phyloP scores from a whole-genome alignment of 176 grass and related monocot genomes.

The Triticum timopheevii region DNA sequence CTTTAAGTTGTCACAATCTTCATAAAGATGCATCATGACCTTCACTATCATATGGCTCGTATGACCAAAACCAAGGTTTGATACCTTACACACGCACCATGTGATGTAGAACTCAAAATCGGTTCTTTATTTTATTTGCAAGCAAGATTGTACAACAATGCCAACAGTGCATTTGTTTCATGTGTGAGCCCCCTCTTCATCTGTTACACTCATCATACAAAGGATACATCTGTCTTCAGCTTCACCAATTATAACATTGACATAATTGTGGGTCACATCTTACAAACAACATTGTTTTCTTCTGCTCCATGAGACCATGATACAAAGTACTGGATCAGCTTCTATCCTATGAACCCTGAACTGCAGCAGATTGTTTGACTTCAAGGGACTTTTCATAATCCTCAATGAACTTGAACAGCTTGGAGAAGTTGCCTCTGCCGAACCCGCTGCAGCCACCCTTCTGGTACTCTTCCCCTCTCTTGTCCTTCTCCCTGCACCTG shows the following conservation, averaged over 20 bases:
- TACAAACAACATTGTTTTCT: neutral
- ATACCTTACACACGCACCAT: neutral
- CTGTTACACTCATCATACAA: slow-evolving; percentile 7
- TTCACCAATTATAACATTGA: neutral
- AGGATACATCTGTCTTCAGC: neutral
- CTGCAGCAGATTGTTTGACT: slow-evolving; percentile 42
- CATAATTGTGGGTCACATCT: neutral
- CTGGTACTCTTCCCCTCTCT: slow-evolving; percentile 59
- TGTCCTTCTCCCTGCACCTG: slow-evolving; percentile 82
- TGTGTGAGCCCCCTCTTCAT: neutral
- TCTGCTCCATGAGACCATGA: slow-evolving; percentile 18
- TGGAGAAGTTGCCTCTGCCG: slow-evolving; percentile 86
- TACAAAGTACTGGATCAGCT: slow-evolving; percentile 2
- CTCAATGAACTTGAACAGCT: slow-evolving; percentile 88
- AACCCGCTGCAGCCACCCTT: slow-evolving; percentile 81
- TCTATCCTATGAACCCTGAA: slow-evolving; percentile 28
- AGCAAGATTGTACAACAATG: slow-evolving; percentile 1
- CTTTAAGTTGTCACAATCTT: slow-evolving; percentile 12
- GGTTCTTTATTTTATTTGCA: neutral
- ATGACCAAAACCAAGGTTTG: neutral
- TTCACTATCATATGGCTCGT: neutral
- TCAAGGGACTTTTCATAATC: slow-evolving; percentile 94
- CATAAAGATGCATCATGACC: slow-evolving; percentile 21
- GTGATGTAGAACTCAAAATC: neutral
- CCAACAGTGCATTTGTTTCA: neutral